These are phyloP conservation scores for Thraustotheca clavata DNA, from an alignment of 352 stramenopile species.

Conservation along the genomic window DNA sequence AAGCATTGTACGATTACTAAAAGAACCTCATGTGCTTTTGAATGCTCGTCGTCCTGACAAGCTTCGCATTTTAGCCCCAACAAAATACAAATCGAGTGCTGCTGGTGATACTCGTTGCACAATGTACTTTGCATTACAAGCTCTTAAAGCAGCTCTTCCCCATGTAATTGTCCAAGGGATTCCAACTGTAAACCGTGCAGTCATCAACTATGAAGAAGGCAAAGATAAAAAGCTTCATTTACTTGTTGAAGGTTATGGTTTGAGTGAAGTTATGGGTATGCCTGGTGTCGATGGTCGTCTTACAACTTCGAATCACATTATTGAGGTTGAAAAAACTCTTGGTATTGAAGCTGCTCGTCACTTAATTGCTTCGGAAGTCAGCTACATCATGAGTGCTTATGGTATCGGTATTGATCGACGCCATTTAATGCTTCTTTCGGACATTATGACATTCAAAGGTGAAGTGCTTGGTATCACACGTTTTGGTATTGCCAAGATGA, in stretches of 20 bases:
- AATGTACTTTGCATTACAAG: conserved; percentile 92
- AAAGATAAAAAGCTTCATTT: conserved; percentile 88
- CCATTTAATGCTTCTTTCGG: conserved; percentile 98
- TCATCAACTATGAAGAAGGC: conserved; percentile 97
- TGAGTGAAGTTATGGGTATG: conserved; percentile 97
- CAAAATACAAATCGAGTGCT: conserved; percentile 79
- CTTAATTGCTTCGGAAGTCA: conserved; percentile 96
- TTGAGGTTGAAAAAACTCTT: conserved; percentile 94
- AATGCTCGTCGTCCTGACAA: conserved; percentile 78
- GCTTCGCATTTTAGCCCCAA: conserved; percentile 65
- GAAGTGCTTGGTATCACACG: conserved; percentile 86
- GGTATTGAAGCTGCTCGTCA: conserved; percentile 98
- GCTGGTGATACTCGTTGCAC: conserved; percentile 64
- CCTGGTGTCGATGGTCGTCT: conserved; percentile 93
- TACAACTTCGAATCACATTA: conserved; percentile 98
- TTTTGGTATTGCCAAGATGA: conserved; percentile 99
- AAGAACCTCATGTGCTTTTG: conserved; percentile 78
- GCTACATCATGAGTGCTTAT: conserved; percentile 99
- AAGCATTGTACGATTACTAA: conserved; percentile 60
- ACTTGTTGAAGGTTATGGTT: conserved; percentile 97
- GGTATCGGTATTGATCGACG: conserved; percentile 98
- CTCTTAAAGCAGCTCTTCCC: conserved; percentile 92
- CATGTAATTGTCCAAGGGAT: conserved; percentile 98
- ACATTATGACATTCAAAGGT: conserved; percentile 99
- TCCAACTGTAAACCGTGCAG: conserved; percentile 93